Base-by-base conservation (phyloP, 176 grass and related monocot genomes). In the Aegilops umbellulata region DNA sequence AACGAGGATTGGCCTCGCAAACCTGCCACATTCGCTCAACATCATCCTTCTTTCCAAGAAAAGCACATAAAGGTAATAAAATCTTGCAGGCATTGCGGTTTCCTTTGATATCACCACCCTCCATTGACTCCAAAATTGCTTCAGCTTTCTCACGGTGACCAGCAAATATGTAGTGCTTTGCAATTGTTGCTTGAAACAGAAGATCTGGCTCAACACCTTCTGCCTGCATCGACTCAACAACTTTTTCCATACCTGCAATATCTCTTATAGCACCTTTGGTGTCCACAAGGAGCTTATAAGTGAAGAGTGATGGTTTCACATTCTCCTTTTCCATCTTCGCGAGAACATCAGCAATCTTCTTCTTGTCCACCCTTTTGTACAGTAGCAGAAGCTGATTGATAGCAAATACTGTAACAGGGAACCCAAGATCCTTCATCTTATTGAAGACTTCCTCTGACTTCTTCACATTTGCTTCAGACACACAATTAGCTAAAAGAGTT, bases 351-450 rank as follows among this genome's bases (percentile, higher is more conserved):
- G 87, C 19, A 14, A 96, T 91, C 85, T 93, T 96, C 74, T 92
- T 96, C 68, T 15, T 91, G 78, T 96, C 89, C 35, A 88, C 23
- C 73, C 82, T 88, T 85, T 90, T 96, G 84, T 96, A 96, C 53
- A 96, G 89, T 60, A 96, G 82, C 61, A 96, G 60, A 76, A 96
- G 91, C 76, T 96, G 94, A 81, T 96, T 91, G 87, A 67, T 84
- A 77, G 89, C 42, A 82, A 96, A 96, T 65, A 7, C 1, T 47
- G 87, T 90, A 35, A 75, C 2, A 16, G 84, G 85, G 6, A 96
- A 84, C 15, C 87, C 91, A 65, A 93, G 79, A 83, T 86, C 85
- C 78, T 89, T 87, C 81, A 96, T 93, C 80, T 42, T 93, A 46
- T 96, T 96, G 87, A 96, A 96, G 62, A 91, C 31, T 72, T 88